Evolutionary conservation across 257 asterid genomes (phyloP), one percentile per base, ranked within the genome.

Genomic region (Ocimum tenuiflorum): DNA sequence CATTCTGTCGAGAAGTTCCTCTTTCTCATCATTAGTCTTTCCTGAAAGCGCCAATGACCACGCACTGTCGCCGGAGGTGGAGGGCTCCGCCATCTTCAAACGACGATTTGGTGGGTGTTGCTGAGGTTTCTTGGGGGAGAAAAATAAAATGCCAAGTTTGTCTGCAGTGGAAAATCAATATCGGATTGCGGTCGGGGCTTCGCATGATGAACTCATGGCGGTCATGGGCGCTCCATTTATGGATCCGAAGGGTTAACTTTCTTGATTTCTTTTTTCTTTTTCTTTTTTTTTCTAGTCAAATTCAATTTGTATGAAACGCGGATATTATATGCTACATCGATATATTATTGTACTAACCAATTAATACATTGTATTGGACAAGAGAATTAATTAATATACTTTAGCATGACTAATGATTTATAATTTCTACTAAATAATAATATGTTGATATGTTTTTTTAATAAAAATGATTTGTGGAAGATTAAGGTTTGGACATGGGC

Each of bases 1-100:
- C 95, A 89, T 81, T 66, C 97, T 77, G 75, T 92, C 99, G 49
- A 92, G 78, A 56, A 92, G 81, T 36, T 92, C 99, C 72, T 77
- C 95, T 59, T 64, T 89, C 77, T 92, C 91, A 46, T 54, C 79
- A 45, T 86, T 95, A 8, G 91, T 75, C 79, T 89, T 92, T 15
- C 96, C 97, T 13, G 79, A 50, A 10, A 88, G 83, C 63, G 73
- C 75, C 51, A 85, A 58, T 31, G 87, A 65, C 91, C 85, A 78
- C 22, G 82, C 77, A 68, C 79, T 51, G 74, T 31, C 54, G 80
- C 65, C 69, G 70, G 81, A 60, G 58, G 83, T 68, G 23, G 86
- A 71, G 22, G 92, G 61, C 58, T 75, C 89, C 39, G 84, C 82
- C 96, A 88, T 83, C 51, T 7, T 59, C 7, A 38, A 7, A 5